A percentile compares a stretch with the other conserved stretches of the same genome.
phyloP scores from a whole-genome alignment of 257 asterid species.

The Salvia hispanica region DNA sequence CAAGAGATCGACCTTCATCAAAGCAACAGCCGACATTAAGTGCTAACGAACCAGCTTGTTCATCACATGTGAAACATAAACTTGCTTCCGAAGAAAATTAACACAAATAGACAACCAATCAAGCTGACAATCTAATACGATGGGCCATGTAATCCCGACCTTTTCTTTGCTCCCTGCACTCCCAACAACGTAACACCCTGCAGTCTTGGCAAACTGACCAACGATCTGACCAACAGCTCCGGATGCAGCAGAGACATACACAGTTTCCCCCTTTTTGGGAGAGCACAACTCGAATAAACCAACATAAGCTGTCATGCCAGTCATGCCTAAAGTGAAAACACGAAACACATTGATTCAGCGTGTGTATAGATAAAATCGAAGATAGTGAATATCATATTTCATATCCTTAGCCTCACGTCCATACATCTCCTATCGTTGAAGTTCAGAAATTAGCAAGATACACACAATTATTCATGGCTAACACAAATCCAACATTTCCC shows the following conservation, averaged over 20 bases:
- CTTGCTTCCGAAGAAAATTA: not conserved
- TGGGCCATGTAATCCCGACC: constrained; percentile 25
- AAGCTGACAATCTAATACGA: not conserved
- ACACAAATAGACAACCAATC: not conserved
- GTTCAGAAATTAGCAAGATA: no score
- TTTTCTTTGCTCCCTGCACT: constrained; percentile 54
- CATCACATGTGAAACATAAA: not conserved
- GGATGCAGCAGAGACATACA: constrained; percentile 49
- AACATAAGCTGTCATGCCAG: constrained; percentile 47
- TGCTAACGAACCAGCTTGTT: not conserved
- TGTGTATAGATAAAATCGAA: not conserved
- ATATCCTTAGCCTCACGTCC: no score
- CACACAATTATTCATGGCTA: not conserved
- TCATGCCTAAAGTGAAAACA: constrained; percentile 39
- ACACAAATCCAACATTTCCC: not conserved
- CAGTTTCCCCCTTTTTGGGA: constrained; percentile 46
- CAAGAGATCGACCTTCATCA: constrained; percentile 29
- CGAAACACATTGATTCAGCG: not conserved
- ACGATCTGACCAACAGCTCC: constrained; percentile 32
- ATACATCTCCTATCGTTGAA: no score
- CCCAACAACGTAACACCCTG: constrained; percentile 57
- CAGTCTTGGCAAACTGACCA: constrained; percentile 41
- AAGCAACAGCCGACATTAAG: not conserved
- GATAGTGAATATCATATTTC: not conserved
- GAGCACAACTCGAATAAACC: constrained; percentile 43